Evolutionary conservation across 441 rosid species (phyloP), one percentile per base, ranked within the genome.

Genomic region (Gossypium aridum): DNA sequence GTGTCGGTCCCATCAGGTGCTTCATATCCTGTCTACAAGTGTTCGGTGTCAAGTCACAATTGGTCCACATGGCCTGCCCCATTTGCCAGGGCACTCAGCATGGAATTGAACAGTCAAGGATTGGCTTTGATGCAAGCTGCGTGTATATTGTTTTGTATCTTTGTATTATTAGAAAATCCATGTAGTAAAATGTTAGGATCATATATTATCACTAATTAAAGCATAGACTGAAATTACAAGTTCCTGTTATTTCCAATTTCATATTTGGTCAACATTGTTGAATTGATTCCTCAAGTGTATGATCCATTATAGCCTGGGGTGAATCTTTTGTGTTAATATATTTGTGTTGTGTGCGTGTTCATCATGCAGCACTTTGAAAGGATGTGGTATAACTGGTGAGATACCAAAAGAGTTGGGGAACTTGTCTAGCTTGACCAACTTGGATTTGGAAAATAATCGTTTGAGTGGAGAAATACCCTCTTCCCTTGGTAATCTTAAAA

Each of bases 381-480:
- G 97, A 77, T 93, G 85, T 90, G 98, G 94, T 75, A 87, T 95
- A 77, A 84, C 80, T 22, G 99, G 99, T 73, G 87, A 53, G 76
- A 90, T 95, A 81, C 98, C 99, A 17, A 71, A 81, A 57, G 99
- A 90, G 57, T 85, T 93, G 69, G 99, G 98, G 56, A 93, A 91
- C 80, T 80, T 95, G 77, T 80, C 95, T 12, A 90, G 89, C 81
- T 87, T 95, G 82, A 90, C 86, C 45, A 88, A 88, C 77, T 87
- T 95, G 85, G 97, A 95, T 82, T 85, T 94, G 88, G 97, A 88
- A 73, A 88, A 89, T 69, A 94, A 94, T 89, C 81, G 55, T 71
- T 81, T 94, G 70, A 85, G 76, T 72, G 99, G 99, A 73, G 80
- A 69, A 78, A 90, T 94, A 86, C 99, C 99, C 6, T 73, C 92